These are phyloP conservation scores for Alternaria dauci DNA, from an alignment of 2,329 filamentous ascomycete species.

Conservation along the genomic window DNA sequence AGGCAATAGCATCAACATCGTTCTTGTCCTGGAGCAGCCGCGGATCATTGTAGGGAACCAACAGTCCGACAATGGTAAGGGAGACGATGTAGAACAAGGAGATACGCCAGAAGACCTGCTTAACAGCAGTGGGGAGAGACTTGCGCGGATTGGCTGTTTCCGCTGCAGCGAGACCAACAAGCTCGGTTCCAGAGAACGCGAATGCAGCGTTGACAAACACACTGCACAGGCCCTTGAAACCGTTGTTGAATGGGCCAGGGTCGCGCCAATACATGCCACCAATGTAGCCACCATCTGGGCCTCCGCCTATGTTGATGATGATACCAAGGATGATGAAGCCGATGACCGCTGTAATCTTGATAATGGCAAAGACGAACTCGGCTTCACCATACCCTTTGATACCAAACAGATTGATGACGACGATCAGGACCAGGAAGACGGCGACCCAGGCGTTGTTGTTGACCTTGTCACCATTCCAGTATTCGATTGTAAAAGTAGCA, in stretches of 20 bases:
- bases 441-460: slow-evolving; percentile 73
- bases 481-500: slow-evolving; percentile 82
- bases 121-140: slow-evolving; percentile 86
- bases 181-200: slow-evolving; percentile 77
- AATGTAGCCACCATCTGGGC: slow-evolving; percentile 71
- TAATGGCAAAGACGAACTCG: slow-evolving; percentile 84
- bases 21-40: slow-evolving; percentile 67
- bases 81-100: slow-evolving; percentile 82
- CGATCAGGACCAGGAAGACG: slow-evolving; percentile 78
- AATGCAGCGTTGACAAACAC: slow-evolving; percentile 82
- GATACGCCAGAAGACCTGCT: slow-evolving; percentile 92
- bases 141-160: slow-evolving; percentile 83
- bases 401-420: slow-evolving; percentile 71
- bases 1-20: slow-evolving; percentile 74
- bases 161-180: slow-evolving; percentile 79
- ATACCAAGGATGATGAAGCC: slow-evolving; percentile 90
- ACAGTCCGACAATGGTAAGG: slow-evolving; percentile 79
- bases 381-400: slow-evolving; percentile 90
- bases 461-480: slow-evolving; percentile 70
- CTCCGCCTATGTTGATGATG: slow-evolving; percentile 82
- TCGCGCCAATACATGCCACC: slow-evolving; percentile 78
- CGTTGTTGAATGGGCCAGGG: slow-evolving; percentile 85
- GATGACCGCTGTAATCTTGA: slow-evolving; percentile 87
- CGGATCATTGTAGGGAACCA: slow-evolving; percentile 76
- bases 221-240: slow-evolving; percentile 82